Conservation (phyloP, 495 filamentous ascomycete genomes). For the Tuber brumale region DNA sequence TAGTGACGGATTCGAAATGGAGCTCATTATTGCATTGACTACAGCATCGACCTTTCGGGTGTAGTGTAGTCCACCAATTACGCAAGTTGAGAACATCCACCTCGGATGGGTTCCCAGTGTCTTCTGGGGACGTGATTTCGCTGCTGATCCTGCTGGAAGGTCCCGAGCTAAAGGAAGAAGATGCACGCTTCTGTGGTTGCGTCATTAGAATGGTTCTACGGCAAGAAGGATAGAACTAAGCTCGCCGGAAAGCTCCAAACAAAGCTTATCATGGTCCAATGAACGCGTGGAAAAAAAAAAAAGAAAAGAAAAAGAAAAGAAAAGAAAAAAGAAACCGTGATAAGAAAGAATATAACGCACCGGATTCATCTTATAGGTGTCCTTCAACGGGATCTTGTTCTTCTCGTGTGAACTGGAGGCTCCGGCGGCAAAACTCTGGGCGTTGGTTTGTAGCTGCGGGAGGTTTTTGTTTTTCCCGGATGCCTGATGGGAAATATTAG, state of each 20-base stretch:
- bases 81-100: slow-evolving; percentile 20
- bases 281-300: not conserved
- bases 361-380: not conserved
- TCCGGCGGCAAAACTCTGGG: not conserved
- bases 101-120: slow-evolving; percentile 12
- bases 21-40: slow-evolving; percentile 16
- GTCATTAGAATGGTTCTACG: not conserved
- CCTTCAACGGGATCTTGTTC: not conserved
- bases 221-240: not conserved
- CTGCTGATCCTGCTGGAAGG: slow-evolving; percentile 8
- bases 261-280: not conserved
- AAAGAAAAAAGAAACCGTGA: not conserved
- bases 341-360: not conserved
- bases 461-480: not conserved
- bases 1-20: slow-evolving; percentile 25
- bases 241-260: not conserved
- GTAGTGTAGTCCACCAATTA: slow-evolving; percentile 21
- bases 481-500: not conserved
- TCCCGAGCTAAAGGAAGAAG: not conserved
- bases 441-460: not conserved
- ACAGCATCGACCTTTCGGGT: slow-evolving; percentile 15
- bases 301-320: not conserved
- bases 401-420: not conserved
- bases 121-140: slow-evolving; percentile 16
- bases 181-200: slow-evolving; percentile 3